A percentile compares a stretch with the other conserved stretches of the same genome.
Evolutionary conservation across 2,329 filamentous ascomycete genomes (phyloP).

Genomic region (Hypoxylon sp.): DNA sequence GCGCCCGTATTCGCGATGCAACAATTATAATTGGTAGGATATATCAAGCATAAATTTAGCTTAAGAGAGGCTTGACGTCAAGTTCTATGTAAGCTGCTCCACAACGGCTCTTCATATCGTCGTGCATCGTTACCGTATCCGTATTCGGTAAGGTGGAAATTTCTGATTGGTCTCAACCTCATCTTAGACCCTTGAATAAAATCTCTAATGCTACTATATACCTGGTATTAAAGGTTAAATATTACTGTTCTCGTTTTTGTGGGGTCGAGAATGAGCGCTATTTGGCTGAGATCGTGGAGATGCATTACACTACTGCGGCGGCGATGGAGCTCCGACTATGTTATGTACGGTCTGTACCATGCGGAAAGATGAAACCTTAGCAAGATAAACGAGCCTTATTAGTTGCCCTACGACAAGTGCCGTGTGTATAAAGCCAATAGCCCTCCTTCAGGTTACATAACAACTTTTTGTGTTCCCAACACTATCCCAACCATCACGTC

Average conservation of each 20-base stretch:
- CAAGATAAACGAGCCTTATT: conserved; percentile 12
- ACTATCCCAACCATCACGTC: neutral
- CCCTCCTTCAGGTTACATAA: conserved; percentile 9
- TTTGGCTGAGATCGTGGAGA: conserved; percentile 8
- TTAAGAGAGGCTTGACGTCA: neutral
- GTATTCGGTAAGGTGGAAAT: conserved; percentile 34
- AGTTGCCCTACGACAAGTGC: neutral
- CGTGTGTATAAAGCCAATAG: conserved; percentile 22
- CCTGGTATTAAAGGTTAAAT: neutral
- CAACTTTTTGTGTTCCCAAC: conserved; percentile 13
- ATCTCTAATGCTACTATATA: conserved; percentile 24
- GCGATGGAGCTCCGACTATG: conserved; percentile 10
- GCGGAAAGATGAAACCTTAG: conserved; percentile 33
- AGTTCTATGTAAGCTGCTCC: conserved; percentile 13
- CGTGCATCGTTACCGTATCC: conserved; percentile 39
- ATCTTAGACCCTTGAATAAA: conserved; percentile 4
- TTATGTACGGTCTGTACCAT: conserved; percentile 11
- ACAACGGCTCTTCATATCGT: conserved; percentile 24
- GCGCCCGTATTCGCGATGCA: conserved; percentile 32
- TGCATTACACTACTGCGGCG: conserved; percentile 8
- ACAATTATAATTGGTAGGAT: conserved; percentile 21
- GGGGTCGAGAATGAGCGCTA: conserved; percentile 16
- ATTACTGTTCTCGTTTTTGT: conserved; percentile 12
- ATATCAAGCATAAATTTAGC: conserved; percentile 20
- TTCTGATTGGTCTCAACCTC: conserved; percentile 24